Evolutionary conservation across 306 rosid genomes (phyloP).

Genomic region (Fragaria iinumae): DNA sequence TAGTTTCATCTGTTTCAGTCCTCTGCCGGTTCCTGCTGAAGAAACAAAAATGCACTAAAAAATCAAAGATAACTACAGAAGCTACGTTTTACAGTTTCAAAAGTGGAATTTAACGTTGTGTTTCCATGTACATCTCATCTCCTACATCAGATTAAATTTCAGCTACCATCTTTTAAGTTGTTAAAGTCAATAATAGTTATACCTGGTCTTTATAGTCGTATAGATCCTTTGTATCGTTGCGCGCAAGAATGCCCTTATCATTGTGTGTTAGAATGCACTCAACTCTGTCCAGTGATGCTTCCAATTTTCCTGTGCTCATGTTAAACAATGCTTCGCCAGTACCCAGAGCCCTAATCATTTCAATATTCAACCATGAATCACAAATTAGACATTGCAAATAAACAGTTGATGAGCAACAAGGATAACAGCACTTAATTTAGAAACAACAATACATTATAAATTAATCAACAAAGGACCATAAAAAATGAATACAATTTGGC

Average conservation of each 20-base stretch:
- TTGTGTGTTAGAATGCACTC: slow-evolving; percentile 77
- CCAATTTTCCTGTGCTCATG: slow-evolving; percentile 76
- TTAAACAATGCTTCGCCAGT: slow-evolving; percentile 85
- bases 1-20: slow-evolving; percentile 21
- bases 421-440: background rate
- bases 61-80: background rate
- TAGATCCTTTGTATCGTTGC: slow-evolving; percentile 35
- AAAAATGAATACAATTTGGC: background rate
- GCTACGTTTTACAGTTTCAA: background rate
- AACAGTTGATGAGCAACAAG: slow-evolving; percentile 8
- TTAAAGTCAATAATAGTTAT: slow-evolving; percentile 14
- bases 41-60: background rate
- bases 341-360: slow-evolving; percentile 64
- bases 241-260: slow-evolving; percentile 70
- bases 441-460: background rate
- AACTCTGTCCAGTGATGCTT: slow-evolving; percentile 91
- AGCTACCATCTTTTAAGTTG: slow-evolving; percentile 5
- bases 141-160: background rate
- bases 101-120: background rate
- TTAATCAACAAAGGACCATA: background rate
- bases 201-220: slow-evolving; percentile 28
- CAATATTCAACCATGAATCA: slow-evolving; percentile 16
- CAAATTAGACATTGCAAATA: background rate
- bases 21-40: slow-evolving; percentile 10
- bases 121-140: background rate